Base-by-base conservation (phyloP, 2,329 filamentous ascomycete genomes). In the Phialocephala subalpina region DNA sequence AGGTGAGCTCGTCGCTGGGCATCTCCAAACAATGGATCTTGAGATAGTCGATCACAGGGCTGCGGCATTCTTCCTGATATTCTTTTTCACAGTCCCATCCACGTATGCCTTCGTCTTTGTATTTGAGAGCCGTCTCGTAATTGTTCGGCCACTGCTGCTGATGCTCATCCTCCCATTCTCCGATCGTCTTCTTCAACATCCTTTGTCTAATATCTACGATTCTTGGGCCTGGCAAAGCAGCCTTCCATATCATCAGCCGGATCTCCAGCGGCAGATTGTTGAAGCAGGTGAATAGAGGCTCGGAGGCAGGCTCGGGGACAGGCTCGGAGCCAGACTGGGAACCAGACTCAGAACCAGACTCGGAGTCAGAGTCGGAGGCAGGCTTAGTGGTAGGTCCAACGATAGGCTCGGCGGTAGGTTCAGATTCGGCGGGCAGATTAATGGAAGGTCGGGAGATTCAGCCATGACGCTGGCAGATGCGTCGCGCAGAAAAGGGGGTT, bases 171-270 rank as follows among this genome's bases (percentile, higher is more conserved):
- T 47, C 53, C 42, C 55, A 65, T 29, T 62, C 49, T 25, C 64
- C 40, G 20, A 64, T 52, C 20, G 60, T 62, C 18, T 62, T 59
- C n/a, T 53, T 58, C 12, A 61, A 11, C 1, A n/a, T 16, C 60
- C 47, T 60, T 33, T 63, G 33, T 20, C 55, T 33, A 33, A 69
- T n/a, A 9, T 52, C 38, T 45, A 83, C 76, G 38, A 80, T 73
- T 66, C 82, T 80, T 70, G 83, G 84, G n/a, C 77, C 73, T 1
- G 81, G 78, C 4, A 84, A 74, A 3, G 81, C 77, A 1, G 82
- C 76, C 38, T 78, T 79, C 36, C 80, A 79, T 65, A 84, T 81
- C 65, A 82, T 79, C 49, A 66, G n/a, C 9, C 64, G 58, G 18
- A 66, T 35, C 36, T 66, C 64, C 2, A 22, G 6, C 9, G 60